Base-by-base conservation (phyloP, 495 filamentous ascomycete genomes). In the Podospora tetraspora region DNA sequence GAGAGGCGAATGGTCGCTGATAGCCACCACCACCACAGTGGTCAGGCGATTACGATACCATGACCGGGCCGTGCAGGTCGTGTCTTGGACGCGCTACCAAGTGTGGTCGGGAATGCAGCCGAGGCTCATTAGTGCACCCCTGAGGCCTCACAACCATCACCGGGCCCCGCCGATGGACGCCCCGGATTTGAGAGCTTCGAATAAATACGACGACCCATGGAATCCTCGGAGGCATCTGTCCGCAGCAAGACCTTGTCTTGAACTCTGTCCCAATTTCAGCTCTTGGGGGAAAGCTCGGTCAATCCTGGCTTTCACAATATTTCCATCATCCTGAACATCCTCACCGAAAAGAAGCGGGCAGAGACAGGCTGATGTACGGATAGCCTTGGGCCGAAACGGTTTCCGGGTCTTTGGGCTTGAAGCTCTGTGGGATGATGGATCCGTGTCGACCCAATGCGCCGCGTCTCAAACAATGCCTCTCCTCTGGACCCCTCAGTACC, bases 31-130 rank as follows among this genome's bases (percentile, higher is more conserved):
- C 57, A 66, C 60, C 60, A 66, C 65, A 59, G 11, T 66, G 56
- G 64, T 66, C 65, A 66, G 29, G 65, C 65, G 65, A 66, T 66
- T 66, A 21, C 24, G 57, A 19, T 30, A 27, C 27, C 21, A 22
- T 43, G 27, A 24, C 29, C 34, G 30, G 24, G n/a, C 63, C 57
- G 24, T 52, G 43, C 43, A 52, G 43, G 16, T 52, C 43, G 43
- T 52, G 59, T 29, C 59, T 60, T 60, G 27, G 59, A 24, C 59
- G 59, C 59, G 27, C 58, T 27, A 60, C 23, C 59, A 60, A 52
- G 19, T 52, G n/a, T 52, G 6, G 1, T 19, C 43, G 19, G 16
- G 19, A 52, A 52, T n/a, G 43, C 13, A 60, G 59, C 23, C 63
- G 52, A 66, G 58, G 11, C 21, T 30, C 23, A 57, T 66, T 66